phyloP scores from a whole-genome alignment of 2,329 filamentous ascomycete species.

The Ilyonectria destructans region DNA sequence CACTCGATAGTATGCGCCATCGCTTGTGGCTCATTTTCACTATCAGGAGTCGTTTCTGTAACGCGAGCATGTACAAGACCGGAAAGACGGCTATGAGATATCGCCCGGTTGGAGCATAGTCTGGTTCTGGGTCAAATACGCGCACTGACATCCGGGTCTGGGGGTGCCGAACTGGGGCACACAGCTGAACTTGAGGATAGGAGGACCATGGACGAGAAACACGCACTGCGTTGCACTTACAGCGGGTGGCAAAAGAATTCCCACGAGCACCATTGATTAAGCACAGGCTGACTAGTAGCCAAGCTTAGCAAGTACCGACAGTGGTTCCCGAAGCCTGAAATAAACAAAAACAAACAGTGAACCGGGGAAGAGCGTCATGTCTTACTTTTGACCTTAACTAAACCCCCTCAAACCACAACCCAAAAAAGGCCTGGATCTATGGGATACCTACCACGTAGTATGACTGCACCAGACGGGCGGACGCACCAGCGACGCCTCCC shows the following conservation, averaged over 20 bases:
- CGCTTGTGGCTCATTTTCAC: background rate
- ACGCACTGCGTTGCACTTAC: background rate
- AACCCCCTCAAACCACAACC: background rate
- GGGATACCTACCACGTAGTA: no score
- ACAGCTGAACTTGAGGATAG: background rate
- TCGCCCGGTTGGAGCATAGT: constrained; percentile 4
- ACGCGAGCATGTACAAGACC: background rate
- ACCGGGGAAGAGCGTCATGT: background rate
- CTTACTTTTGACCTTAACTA: constrained; percentile 11
- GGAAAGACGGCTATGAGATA: background rate
- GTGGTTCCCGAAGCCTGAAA: background rate
- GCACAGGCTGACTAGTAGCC: background rate
- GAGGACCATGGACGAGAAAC: background rate
- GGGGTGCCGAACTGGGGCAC: background rate
- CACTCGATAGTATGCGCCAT: constrained; percentile 1
- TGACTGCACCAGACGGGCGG: background rate
- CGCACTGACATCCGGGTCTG: background rate
- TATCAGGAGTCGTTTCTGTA: background rate
- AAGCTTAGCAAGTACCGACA: background rate
- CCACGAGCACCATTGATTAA: background rate
- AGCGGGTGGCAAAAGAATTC: background rate
- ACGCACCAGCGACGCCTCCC: constrained; percentile 35
- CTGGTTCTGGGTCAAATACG: constrained; percentile 14
- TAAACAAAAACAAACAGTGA: background rate
- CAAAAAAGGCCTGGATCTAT: constrained; percentile 9